Conservation (phyloP, 495 filamentous ascomycete genomes). For the Penicillium turbatum region DNA sequence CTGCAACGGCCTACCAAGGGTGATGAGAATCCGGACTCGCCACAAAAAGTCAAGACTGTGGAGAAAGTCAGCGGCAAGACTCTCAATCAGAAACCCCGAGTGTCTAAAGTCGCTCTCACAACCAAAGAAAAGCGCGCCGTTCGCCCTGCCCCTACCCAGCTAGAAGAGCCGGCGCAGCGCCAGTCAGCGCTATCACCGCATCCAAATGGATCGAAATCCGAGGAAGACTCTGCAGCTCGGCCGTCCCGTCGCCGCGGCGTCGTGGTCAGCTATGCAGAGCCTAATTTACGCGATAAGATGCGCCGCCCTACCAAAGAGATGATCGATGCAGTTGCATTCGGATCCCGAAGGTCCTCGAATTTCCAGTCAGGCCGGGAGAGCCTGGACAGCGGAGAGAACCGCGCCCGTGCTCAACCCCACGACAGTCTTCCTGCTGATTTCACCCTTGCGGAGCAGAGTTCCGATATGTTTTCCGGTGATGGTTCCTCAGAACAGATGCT, state of each 20-base stretch:
- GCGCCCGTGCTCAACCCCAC: slow-evolving; percentile 5
- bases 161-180: slow-evolving; percentile 9
- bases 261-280: slow-evolving; percentile 78
- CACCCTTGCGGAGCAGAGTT: slow-evolving; percentile 3
- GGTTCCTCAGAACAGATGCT: slow-evolving; percentile 9
- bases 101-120: not conserved
- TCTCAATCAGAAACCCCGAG: slow-evolving; percentile 11
- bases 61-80: slow-evolving; percentile 6
- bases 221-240: slow-evolving; percentile 39
- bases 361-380: slow-evolving; percentile 22
- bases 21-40: slow-evolving; percentile 17
- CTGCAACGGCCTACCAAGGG: not conserved
- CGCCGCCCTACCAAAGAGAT: slow-evolving; percentile 71
- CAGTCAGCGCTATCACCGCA: slow-evolving; percentile 4
- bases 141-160: not conserved
- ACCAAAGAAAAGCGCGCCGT: slow-evolving; percentile 19
- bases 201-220: slow-evolving; percentile 1
- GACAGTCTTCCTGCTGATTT: slow-evolving; percentile 7
- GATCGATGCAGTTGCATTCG: slow-evolving; percentile 63
- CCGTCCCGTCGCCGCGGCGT: slow-evolving; percentile 60
- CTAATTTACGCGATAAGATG: slow-evolving; percentile 84
- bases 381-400: slow-evolving; percentile 13
- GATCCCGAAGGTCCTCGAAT: slow-evolving; percentile 31
- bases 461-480: slow-evolving; percentile 3
- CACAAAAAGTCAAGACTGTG: slow-evolving; percentile 14